Evolutionary conservation across 768 basidiomycete species (phyloP).

Genomic region (Erythrobasidium yunnanense): DNA sequence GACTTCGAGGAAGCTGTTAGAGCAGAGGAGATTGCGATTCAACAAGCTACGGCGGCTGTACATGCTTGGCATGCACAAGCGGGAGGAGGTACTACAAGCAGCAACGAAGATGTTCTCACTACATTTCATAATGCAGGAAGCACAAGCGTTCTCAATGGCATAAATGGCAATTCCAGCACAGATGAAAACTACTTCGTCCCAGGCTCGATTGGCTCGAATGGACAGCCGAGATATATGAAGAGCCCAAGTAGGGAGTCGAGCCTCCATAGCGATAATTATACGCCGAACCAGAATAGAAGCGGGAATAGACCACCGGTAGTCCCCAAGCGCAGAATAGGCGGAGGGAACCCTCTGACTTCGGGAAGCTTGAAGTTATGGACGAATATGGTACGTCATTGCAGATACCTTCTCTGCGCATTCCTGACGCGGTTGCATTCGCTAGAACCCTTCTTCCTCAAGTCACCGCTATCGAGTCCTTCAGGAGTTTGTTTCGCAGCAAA

Average conservation of each 20-base stretch:
- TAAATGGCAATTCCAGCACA: conserved; percentile 24
- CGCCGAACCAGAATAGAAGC: neutral
- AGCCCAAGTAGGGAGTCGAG: conserved; percentile 12
- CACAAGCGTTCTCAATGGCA: neutral
- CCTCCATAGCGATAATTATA: neutral
- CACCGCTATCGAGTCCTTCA: conserved; percentile 72
- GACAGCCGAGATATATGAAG: neutral
- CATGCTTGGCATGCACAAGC: neutral
- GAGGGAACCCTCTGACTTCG: conserved; percentile 40
- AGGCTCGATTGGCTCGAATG: conserved; percentile 39
- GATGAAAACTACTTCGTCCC: conserved; percentile 19
- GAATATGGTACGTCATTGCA: conserved; percentile 46
- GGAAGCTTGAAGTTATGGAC: conserved; percentile 43
- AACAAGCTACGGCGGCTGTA: conserved; percentile 6
- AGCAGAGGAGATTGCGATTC: conserved; percentile 57
- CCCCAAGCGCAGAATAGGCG: conserved; percentile 32
- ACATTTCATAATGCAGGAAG: no score
- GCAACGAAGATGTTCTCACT: no score
- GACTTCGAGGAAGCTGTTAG: conserved; percentile 63
- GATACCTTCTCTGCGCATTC: neutral
- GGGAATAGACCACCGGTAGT: neutral
- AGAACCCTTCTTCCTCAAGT: conserved; percentile 86
- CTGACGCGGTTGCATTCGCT: neutral
- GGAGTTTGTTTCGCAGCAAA: conserved; percentile 70
- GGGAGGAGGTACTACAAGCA: neutral